Evolutionary conservation across 2,329 filamentous ascomycete genomes (phyloP).

Genomic region (Sordariomycetes sp.): DNA sequence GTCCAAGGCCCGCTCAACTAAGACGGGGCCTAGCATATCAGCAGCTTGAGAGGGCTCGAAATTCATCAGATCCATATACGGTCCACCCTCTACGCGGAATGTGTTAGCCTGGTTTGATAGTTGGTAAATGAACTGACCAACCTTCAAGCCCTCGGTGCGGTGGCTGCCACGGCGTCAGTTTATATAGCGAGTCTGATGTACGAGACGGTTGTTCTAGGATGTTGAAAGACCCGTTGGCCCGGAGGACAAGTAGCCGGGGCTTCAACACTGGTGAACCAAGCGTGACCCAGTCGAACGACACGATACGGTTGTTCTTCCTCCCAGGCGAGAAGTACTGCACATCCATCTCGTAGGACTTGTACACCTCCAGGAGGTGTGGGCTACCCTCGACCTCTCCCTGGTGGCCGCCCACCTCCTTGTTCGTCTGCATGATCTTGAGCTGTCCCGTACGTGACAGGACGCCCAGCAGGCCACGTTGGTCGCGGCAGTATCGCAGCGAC

Average conservation of each 20-base stretch:
- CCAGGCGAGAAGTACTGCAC: constrained; percentile 37
- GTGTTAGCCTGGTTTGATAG: neutral
- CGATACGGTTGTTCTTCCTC: constrained; percentile 44
- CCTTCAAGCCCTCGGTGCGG: constrained; percentile 44
- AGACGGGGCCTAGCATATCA: constrained; percentile 38
- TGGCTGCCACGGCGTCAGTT: constrained; percentile 46
- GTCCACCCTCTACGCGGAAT: neutral
- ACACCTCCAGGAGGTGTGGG: constrained; percentile 41
- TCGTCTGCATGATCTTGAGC: constrained; percentile 46
- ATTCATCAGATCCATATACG: constrained; percentile 29
- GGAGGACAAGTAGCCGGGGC: constrained; percentile 44
- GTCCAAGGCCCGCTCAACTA: constrained; percentile 37
- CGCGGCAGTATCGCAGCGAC: constrained; percentile 48
- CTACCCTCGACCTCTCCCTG: constrained; percentile 9
- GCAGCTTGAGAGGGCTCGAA: constrained; percentile 41
- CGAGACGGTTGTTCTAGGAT: constrained; percentile 48
- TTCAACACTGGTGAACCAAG: constrained; percentile 39
- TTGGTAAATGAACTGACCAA: constrained; percentile 13
- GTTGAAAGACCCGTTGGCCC: constrained; percentile 47
- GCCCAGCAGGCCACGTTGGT: constrained; percentile 46
- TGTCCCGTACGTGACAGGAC: constrained; percentile 51
- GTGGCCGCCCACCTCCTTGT: constrained; percentile 34
- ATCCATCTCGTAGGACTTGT: constrained; percentile 48
- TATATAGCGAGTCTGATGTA: constrained; percentile 43
- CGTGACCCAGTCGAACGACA: constrained; percentile 57